phyloP scores from a whole-genome alignment of 805 yeast genomes.

The Yamadazyma olivae region DNA sequence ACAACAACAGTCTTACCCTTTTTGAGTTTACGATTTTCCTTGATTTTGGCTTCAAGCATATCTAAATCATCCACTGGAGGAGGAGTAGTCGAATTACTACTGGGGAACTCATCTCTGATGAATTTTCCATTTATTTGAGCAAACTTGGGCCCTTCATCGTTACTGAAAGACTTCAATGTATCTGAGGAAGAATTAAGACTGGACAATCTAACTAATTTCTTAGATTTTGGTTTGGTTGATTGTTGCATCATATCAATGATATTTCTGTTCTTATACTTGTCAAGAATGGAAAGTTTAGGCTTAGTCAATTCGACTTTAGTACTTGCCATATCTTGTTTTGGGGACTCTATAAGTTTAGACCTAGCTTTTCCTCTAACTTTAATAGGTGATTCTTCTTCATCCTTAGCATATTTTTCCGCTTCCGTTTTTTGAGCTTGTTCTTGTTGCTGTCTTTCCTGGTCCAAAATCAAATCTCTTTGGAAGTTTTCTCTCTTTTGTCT shows the following conservation, averaged over 20 bases:
- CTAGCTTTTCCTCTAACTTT: constrained; percentile 23
- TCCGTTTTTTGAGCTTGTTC: constrained; percentile 10
- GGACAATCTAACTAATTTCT: constrained; percentile 36
- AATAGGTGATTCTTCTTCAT: constrained; percentile 35
- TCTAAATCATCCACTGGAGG: constrained; percentile 32
- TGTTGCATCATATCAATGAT: constrained; percentile 19
- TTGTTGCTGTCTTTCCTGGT: constrained; percentile 4
- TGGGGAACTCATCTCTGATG: constrained; percentile 6
- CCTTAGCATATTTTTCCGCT: constrained; percentile 3
- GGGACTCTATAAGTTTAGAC: constrained; percentile 20
- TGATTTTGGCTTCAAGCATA: constrained; percentile 36
- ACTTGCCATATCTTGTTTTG: constrained; percentile 15
- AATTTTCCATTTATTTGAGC: constrained; percentile 10
- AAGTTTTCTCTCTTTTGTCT: constrained; percentile 6
- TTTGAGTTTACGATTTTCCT: constrained; percentile 23
- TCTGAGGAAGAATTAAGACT: constrained; percentile 11
- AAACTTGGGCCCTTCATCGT: constrained; percentile 7
- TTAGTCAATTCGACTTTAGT: constrained; percentile 39
- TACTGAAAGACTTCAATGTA: constrained; percentile 10
- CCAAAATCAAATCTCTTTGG: constrained; percentile 5
- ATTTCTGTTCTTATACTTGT: constrained; percentile 25
- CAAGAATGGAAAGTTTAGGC: constrained; percentile 41
- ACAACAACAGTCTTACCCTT: constrained; percentile 7
- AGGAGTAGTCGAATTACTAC: neutral
- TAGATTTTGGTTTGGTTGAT: constrained; percentile 18